Conservation (phyloP, 441 rosid species). For the Eutrema salsugineum region DNA sequence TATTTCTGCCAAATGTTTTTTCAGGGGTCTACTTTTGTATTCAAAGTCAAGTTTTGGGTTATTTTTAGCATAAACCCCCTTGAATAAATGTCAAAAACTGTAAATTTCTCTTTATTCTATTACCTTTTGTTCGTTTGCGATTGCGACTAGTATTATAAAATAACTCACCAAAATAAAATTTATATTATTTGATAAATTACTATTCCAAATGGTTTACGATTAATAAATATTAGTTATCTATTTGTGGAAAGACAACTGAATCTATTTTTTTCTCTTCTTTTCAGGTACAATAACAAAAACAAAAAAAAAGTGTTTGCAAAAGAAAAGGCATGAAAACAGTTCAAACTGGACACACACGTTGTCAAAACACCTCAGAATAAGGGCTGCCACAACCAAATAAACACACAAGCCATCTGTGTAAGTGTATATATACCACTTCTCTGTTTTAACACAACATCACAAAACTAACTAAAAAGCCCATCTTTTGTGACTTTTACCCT, state of each 20-base stretch:
- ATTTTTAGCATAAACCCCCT: too few species aligned
- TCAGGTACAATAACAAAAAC: background rate
- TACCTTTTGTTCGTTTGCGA: too few species aligned
- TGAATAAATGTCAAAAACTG: too few species aligned
- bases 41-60: too few species aligned
- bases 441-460: conserved; percentile 1
- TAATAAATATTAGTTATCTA: background rate
- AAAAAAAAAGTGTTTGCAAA: conserved; percentile 2
- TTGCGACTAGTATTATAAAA: background rate
- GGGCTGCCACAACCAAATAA: conserved; percentile 19
- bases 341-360: conserved; percentile 13
- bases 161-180: background rate
- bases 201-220: background rate
- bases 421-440: conserved; percentile 17
- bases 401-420: background rate
- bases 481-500: background rate
- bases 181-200: background rate
- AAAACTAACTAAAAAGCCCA: background rate
- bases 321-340: conserved; percentile 34
- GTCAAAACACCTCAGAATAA: conserved; percentile 22
- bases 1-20: too few species aligned
- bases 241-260: conserved; percentile 14
- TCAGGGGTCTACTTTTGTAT: too few species aligned
- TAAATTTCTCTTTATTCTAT: too few species aligned
- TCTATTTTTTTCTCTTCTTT: background rate